phyloP scores from a whole-genome alignment of 2,329 filamentous ascomycete genomes.

The Ceratocystis albifundus region DNA sequence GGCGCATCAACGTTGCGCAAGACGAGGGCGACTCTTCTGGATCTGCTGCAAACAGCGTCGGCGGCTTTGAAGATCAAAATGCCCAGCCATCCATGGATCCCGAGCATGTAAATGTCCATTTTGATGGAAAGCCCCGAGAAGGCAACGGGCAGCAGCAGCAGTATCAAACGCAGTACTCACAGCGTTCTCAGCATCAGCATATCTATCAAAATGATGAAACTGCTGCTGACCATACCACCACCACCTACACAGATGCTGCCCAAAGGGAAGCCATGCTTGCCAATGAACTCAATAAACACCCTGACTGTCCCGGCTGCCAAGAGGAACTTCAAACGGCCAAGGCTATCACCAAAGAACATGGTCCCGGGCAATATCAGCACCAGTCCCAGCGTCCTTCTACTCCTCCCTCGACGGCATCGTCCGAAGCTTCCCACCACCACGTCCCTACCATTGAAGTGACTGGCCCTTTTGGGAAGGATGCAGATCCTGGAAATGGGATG shows the following conservation, averaged over 20 bases:
- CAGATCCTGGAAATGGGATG: not conserved
- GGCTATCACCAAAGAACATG: not conserved
- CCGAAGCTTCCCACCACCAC: not conserved
- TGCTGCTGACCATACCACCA: not conserved
- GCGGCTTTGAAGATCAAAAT: slow-evolving; percentile 52
- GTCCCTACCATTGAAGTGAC: slow-evolving; percentile 3
- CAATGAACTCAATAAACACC: slow-evolving; percentile 10
- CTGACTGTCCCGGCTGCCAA: slow-evolving; percentile 11
- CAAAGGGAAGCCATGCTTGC: slow-evolving; percentile 1
- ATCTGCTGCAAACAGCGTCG: slow-evolving; percentile 1
- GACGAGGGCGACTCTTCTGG: not conserved
- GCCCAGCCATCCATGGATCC: slow-evolving; percentile 42
- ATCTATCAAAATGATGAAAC: not conserved
- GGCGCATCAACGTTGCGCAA: slow-evolving; percentile 28
- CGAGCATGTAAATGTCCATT: slow-evolving; percentile 9
- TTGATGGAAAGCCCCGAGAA: not conserved
- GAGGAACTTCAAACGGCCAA: slow-evolving; percentile 6
- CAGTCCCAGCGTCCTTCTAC: not conserved
- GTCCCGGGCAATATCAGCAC: not conserved
- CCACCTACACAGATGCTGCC: slow-evolving; percentile 27
- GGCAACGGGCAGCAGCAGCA: not conserved
- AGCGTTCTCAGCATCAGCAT: not conserved
- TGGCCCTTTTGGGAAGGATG: not conserved
- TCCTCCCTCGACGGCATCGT: slow-evolving; percentile 4
- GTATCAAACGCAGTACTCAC: not conserved